phyloP scores from a whole-genome alignment of 257 asterid species.

The Oldenlandia corymbosa region DNA sequence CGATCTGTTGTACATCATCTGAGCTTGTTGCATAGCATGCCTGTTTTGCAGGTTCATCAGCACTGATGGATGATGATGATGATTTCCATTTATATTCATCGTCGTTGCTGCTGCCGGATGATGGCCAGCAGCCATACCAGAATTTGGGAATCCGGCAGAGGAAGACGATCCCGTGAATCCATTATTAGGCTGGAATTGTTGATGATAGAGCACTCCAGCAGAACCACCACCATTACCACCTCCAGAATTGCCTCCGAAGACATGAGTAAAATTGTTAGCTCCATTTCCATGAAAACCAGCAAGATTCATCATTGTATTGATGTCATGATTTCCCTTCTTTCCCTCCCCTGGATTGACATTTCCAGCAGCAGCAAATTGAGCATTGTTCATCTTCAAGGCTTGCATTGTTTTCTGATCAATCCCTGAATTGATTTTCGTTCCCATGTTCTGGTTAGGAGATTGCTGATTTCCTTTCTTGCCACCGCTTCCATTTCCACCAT shows the following conservation, averaged over 20 bases:
- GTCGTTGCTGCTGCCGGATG: constrained; percentile 29
- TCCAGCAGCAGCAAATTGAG: constrained; percentile 21
- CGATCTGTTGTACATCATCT: constrained; percentile 65
- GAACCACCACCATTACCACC: constrained; percentile 1
- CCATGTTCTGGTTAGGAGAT: constrained; percentile 22
- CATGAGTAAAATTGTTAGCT: constrained; percentile 16
- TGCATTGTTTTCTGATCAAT: constrained; percentile 39
- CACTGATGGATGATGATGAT: constrained; percentile 32
- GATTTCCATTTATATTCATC: constrained; percentile 31
- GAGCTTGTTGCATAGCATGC: constrained; percentile 49
- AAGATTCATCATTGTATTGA: constrained; percentile 54
- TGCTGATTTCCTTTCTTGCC: constrained; percentile 33
- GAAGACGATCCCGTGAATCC: constrained; percentile 21
- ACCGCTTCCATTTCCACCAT: constrained; percentile 22
- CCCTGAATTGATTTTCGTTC: constrained; percentile 19
- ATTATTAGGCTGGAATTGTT: constrained; percentile 21
- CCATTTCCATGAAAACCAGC: constrained; percentile 62
- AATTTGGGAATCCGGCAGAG: constrained; percentile 20
- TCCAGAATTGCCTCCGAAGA: constrained; percentile 19
- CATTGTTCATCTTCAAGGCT: constrained; percentile 32
- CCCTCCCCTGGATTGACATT: constrained; percentile 22
- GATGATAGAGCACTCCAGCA: constrained; percentile 14
- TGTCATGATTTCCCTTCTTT: constrained; percentile 36
- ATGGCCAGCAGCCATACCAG: constrained; percentile 25
- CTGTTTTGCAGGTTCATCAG: constrained; percentile 51